Percentiles rank a stretch among this genome's conserved stretches.
Conservation (phyloP, 805 yeast species). For the Lipomyces orientalis region DNA sequence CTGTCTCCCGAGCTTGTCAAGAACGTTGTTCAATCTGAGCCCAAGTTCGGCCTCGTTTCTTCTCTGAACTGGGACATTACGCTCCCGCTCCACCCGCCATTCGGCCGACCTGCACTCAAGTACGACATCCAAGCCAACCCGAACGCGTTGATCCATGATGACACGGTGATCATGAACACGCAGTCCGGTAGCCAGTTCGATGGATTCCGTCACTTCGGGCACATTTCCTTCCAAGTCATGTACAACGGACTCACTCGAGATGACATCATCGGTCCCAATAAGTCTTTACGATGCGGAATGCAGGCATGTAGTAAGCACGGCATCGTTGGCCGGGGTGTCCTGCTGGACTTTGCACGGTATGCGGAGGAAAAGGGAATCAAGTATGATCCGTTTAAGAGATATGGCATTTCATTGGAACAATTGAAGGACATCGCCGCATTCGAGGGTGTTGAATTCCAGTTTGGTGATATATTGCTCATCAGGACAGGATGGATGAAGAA, state of each 20-base stretch:
- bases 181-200: conserved; percentile 46
- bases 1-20: conserved; percentile 39
- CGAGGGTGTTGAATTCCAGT: conserved; percentile 40
- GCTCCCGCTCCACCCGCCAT: conserved; percentile 37
- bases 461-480: conserved; percentile 45
- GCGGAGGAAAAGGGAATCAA: conserved; percentile 42
- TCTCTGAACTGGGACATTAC: conserved; percentile 41
- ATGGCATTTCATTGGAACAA: conserved; percentile 41
- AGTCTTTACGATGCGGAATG: conserved; percentile 36
- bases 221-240: conserved; percentile 35
- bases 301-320: conserved; percentile 40
- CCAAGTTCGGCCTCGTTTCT: conserved; percentile 29
- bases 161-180: conserved; percentile 41
- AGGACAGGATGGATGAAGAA: conserved; percentile 45
- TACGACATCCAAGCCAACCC: conserved; percentile 24
- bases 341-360: conserved; percentile 45
- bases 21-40: conserved; percentile 27
- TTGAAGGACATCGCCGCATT: conserved; percentile 39
- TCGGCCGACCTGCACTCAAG: conserved; percentile 39
- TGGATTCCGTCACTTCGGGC: conserved; percentile 44
- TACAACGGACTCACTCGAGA: conserved; percentile 40
- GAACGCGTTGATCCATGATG: conserved; percentile 38
- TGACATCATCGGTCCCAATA: conserved; percentile 36
- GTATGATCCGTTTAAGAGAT: conserved; percentile 41
- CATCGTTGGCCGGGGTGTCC: conserved; percentile 46